Evolutionary conservation across 257 asterid genomes (phyloP), one percentile per base, ranked within the genome.

Genomic region (Solanum infundibuliforme): DNA sequence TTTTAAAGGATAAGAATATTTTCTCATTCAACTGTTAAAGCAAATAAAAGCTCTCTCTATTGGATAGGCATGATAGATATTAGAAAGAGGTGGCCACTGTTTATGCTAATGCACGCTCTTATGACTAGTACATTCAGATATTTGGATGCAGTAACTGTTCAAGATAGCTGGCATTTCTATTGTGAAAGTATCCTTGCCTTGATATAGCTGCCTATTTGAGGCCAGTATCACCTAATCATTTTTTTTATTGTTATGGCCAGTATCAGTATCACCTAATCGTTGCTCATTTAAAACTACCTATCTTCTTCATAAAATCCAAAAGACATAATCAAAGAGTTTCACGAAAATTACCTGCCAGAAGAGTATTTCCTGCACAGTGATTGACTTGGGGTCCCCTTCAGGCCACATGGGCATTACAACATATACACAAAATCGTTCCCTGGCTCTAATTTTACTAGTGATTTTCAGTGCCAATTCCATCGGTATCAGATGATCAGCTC

Each of bases 371-470:
- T 96, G 99, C 95, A 93, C 7, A 46, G 94, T 92, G 91, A 87
- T 89, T 87, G 97, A 92, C 71, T 88, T 93, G 34, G 99, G 99
- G 87, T 93, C 95, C 89, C 99, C 99, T 91, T 96, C 99, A 27
- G 99, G 98, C 99, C 99, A 96, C 99, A 96, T 93, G 81, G 99
- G 99, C 88, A 96, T 3, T 48, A 96, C 92, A 87, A 96, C 88
- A 88, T 95, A 96, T 43, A 95, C 97, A 12, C 97, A 90, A 93
- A 96, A 96, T 88, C 96, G 93, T 90, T 96, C 97, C 39, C 92
- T 90, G 35, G 95, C 95, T 92, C 94, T 92, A 83, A 96, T 96
- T 91, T 96, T 96, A 89, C 96, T 93, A 41, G 94, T 92, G 88
- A 95, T 93, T 91, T 95, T 95, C 92, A 93, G 75, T 14, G 94